phyloP scores from a whole-genome alignment of 2,329 filamentous ascomycete species.

The Trichophyton rubrum region DNA sequence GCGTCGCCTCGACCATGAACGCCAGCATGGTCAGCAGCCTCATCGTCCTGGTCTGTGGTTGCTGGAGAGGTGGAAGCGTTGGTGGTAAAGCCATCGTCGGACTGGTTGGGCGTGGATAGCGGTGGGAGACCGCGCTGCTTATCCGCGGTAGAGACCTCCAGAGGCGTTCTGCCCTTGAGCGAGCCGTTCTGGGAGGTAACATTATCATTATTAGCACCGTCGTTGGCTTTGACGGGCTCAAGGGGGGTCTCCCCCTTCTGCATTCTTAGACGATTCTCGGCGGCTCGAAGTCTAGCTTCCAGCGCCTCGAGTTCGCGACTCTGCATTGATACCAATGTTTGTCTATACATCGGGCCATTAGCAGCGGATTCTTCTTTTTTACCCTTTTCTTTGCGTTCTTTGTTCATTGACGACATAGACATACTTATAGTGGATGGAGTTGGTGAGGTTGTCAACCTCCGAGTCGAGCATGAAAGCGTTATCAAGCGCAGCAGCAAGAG shows the following conservation, averaged over 20 bases:
- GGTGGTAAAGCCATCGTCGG: neutral
- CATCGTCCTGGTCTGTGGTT: neutral
- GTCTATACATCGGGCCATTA: conserved; percentile 41
- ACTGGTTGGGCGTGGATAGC: conserved; percentile 1
- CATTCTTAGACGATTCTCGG: conserved; percentile 61
- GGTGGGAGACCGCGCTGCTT: neutral
- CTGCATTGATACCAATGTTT: conserved; percentile 62
- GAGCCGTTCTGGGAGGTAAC: neutral
- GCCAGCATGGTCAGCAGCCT: neutral
- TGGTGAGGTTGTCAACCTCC: conserved; percentile 59
- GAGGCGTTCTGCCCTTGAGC: neutral
- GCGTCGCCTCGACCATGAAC: neutral
- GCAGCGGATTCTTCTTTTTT: neutral
- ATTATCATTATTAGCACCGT: neutral
- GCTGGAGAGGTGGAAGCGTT: conserved; percentile 1
- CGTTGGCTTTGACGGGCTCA: neutral
- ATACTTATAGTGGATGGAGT: conserved; percentile 71
- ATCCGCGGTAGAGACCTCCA: neutral
- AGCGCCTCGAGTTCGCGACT: conserved; percentile 72
- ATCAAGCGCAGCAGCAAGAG: conserved; percentile 75
- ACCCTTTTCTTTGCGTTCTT: neutral
- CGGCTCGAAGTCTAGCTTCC: conserved; percentile 69
- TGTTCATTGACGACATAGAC: conserved; percentile 18
- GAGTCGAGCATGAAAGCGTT: conserved; percentile 81
- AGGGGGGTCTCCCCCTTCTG: conserved; percentile 12